These are phyloP conservation scores for Peziza echinospora DNA, from an alignment of 495 filamentous ascomycete species.

Conservation along the genomic window DNA sequence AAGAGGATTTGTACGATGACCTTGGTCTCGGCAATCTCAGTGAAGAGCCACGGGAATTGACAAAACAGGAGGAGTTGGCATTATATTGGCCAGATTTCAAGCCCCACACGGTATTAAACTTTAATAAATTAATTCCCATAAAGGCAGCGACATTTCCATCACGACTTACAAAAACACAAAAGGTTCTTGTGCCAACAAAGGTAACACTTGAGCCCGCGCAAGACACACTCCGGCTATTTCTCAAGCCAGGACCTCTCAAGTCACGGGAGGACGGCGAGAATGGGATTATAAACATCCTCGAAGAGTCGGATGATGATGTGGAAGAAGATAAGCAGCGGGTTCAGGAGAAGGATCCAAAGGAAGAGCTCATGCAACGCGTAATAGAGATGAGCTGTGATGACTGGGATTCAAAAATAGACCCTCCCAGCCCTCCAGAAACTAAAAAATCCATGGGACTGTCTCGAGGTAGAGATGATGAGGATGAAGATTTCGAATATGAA, in stretches of 20 bases:
- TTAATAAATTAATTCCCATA: slow-evolving; percentile 26
- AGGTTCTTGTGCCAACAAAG: slow-evolving; percentile 63
- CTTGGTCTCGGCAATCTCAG: not conserved
- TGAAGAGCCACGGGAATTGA: not conserved
- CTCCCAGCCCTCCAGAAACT: slow-evolving; percentile 2
- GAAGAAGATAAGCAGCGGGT: slow-evolving; percentile 34
- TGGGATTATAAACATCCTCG: slow-evolving; percentile 30
- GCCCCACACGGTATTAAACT: slow-evolving; percentile 22
- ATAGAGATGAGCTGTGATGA: slow-evolving; percentile 62
- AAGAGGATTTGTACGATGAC: not conserved
- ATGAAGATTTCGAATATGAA: slow-evolving; percentile 20
- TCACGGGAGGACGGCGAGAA: slow-evolving; percentile 28
- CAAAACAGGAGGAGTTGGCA: not conserved
- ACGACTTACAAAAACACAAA: slow-evolving; percentile 50
- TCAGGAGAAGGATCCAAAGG: slow-evolving; percentile 41
- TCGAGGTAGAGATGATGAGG: slow-evolving; percentile 10
- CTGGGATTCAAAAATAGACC: slow-evolving; percentile 42
- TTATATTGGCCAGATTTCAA: slow-evolving; percentile 11
- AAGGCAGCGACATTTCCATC: slow-evolving; percentile 25
- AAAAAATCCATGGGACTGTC: slow-evolving; percentile 1
- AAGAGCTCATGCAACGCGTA: slow-evolving; percentile 49
- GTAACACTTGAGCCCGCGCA: slow-evolving; percentile 58
- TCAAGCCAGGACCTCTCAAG: not conserved
- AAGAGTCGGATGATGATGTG: slow-evolving; percentile 23
- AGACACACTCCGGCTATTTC: slow-evolving; percentile 34